phyloP scores from a whole-genome alignment of 2,329 filamentous ascomycete genomes.

The Trichoderma semiorbis region DNA sequence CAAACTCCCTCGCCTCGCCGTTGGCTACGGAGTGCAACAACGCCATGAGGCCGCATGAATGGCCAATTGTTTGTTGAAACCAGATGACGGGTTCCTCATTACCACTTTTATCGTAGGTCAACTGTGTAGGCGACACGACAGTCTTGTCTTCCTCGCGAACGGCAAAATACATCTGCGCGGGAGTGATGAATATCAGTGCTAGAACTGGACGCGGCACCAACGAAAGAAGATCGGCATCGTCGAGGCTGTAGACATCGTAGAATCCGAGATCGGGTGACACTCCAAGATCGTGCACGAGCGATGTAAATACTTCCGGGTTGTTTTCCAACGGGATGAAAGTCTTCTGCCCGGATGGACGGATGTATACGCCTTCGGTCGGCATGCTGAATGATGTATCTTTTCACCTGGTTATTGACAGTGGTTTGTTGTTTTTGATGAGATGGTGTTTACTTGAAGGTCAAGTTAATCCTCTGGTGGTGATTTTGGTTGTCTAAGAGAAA shows the following conservation, averaged over 20 bases:
- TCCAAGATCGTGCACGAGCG: slow-evolving; percentile 67
- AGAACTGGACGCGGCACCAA: slow-evolving; percentile 69
- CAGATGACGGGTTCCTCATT: slow-evolving; percentile 65
- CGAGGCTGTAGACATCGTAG: slow-evolving; percentile 78
- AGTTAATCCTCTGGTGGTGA: neutral
- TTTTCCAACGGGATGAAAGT: slow-evolving; percentile 45
- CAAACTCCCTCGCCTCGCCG: slow-evolving; percentile 54
- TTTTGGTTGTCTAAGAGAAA: neutral
- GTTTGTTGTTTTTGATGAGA: neutral
- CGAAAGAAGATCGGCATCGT: slow-evolving; percentile 70
- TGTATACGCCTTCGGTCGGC: slow-evolving; percentile 30
- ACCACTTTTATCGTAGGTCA: slow-evolving; percentile 34
- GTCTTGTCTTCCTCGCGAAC: slow-evolving; percentile 32
- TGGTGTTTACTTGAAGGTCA: neutral
- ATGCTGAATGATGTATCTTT: slow-evolving; percentile 21
- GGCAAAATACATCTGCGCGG: slow-evolving; percentile 50
- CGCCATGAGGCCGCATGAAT: slow-evolving; percentile 78
- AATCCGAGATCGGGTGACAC: slow-evolving; percentile 66
- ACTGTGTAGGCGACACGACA: slow-evolving; percentile 22
- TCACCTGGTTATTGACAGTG: neutral
- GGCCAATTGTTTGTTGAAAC: slow-evolving; percentile 82
- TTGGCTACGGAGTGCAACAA: slow-evolving; percentile 72
- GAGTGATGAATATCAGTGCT: slow-evolving; percentile 78
- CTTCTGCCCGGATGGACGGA: slow-evolving; percentile 32
- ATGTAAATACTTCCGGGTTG: slow-evolving; percentile 76